A percentile compares a stretch with the other conserved stretches of the same genome.
These are phyloP conservation scores for Zopfochytrium polystomum DNA, from an alignment of 371 early-diverging fungal species.

Conservation along the genomic window DNA sequence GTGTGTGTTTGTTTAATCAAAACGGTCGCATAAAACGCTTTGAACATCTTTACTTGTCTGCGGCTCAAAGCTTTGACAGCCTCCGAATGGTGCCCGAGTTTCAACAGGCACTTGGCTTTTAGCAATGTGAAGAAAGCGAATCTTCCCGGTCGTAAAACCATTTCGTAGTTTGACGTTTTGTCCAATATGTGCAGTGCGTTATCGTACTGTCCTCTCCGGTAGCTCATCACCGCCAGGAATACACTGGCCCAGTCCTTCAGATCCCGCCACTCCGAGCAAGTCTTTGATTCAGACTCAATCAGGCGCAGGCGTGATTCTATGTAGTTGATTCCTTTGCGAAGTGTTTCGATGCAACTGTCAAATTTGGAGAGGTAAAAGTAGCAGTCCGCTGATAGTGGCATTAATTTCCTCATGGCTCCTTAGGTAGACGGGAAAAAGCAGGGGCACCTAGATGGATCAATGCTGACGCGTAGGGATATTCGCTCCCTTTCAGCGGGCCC, in stretches of 20 bases:
- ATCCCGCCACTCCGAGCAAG: constrained; percentile 14
- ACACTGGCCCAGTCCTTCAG: constrained; percentile 24
- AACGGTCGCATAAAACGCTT: constrained; percentile 2
- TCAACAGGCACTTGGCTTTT: constrained; percentile 19
- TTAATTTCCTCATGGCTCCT: background rate
- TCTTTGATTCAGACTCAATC: background rate
- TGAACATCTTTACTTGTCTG: constrained; percentile 9
- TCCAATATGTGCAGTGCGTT: constrained; percentile 20
- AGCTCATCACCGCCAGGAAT: constrained; percentile 25
- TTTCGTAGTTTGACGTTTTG: constrained; percentile 17
- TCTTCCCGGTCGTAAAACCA: constrained; percentile 19
- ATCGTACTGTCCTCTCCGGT: constrained; percentile 8
- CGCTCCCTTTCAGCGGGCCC: constrained; percentile 21
- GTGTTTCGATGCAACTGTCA: constrained; percentile 16
- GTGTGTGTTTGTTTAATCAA: too few species aligned
- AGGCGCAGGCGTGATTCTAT: background rate
- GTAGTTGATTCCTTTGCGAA: constrained; percentile 1
- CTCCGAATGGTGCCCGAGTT: constrained; percentile 17
- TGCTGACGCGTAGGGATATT: constrained; percentile 22
- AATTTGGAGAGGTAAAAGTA: constrained; percentile 19
- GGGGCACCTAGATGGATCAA: constrained; percentile 16
- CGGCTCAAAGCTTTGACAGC: constrained; percentile 17
- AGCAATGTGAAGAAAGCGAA: constrained; percentile 26
- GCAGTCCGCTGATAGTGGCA: constrained; percentile 14
- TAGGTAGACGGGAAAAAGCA: background rate